phyloP scores from a whole-genome alignment of 257 asterid species.

The Nicotiana noctiflora region DNA sequence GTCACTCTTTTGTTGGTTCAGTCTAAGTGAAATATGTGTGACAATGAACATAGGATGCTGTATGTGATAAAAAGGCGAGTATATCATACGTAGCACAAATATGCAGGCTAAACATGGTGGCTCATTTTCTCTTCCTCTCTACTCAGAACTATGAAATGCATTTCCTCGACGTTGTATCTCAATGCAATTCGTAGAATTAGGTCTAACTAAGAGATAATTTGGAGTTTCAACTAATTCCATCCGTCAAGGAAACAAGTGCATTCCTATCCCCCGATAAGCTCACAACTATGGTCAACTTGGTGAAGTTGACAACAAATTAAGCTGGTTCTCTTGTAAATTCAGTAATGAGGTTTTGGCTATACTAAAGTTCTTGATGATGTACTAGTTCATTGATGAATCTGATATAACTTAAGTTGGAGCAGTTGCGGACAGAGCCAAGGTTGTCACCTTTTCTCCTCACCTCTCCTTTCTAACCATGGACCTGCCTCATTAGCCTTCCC shows the following conservation, averaged over 20 bases:
- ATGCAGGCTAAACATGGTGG: neutral
- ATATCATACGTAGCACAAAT: neutral
- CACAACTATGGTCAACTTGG: neutral
- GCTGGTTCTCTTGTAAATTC: neutral
- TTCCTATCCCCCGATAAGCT: too few species aligned
- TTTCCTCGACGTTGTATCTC: neutral
- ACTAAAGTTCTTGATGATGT: neutral
- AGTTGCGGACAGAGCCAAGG: neutral
- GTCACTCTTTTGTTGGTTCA: neutral
- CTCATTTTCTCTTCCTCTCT: neutral
- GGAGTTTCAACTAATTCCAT: neutral
- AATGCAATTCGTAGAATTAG: too few species aligned
- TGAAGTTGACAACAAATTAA: neutral
- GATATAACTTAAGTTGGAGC: neutral
- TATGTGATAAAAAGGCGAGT: neutral
- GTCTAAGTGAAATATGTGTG: neutral
- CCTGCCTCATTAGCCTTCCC: neutral
- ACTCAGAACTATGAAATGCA: neutral
- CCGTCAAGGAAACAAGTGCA: neutral
- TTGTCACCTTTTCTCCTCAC: neutral
- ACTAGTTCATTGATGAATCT: neutral
- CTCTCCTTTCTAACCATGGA: neutral
- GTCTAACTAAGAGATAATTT: neutral
- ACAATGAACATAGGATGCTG: neutral
- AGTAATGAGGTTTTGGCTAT: neutral